Conservation (phyloP, 2,329 filamentous ascomycete species). For the Colletotrichum shisoi region DNA sequence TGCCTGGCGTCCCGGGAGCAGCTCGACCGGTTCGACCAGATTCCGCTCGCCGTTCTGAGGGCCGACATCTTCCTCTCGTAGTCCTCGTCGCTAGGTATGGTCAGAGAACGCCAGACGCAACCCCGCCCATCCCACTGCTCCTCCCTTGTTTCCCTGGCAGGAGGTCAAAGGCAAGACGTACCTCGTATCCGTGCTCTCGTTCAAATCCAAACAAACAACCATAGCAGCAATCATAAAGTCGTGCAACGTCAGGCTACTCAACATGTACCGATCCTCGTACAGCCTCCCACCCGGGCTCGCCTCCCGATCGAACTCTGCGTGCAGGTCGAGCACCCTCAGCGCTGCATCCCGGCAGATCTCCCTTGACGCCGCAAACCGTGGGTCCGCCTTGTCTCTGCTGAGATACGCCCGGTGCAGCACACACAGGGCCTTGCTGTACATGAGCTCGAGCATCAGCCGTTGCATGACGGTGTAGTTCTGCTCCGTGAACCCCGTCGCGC, state of each 20-base stretch:
- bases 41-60: slow-evolving; percentile 52
- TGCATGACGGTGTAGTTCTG: slow-evolving; percentile 58
- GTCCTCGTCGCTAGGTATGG: slow-evolving; percentile 43
- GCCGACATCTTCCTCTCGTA: slow-evolving; percentile 49
- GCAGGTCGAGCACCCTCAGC: slow-evolving; percentile 55
- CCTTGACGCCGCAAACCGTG: slow-evolving; percentile 51
- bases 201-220: slow-evolving; percentile 64
- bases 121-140: neutral
- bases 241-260: slow-evolving; percentile 61
- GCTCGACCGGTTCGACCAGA: slow-evolving; percentile 53
- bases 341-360: slow-evolving; percentile 55
- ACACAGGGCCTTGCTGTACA: slow-evolving; percentile 59
- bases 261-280: slow-evolving; percentile 61
- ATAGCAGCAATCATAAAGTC: slow-evolving; percentile 68
- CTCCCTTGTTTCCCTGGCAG: neutral
- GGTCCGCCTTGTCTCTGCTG: slow-evolving; percentile 49
- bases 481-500: slow-evolving; percentile 54
- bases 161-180: slow-evolving; percentile 40
- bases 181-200: slow-evolving; percentile 51
- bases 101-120: slow-evolving; percentile 32
- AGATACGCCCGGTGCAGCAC: slow-evolving; percentile 61
- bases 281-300: slow-evolving; percentile 59
- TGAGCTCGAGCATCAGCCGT: slow-evolving; percentile 57
- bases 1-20: slow-evolving; percentile 54
- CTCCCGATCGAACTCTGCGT: slow-evolving; percentile 58